phyloP scores from a whole-genome alignment of 352 stramenopile genomes.

The Globisporangium apiculatum region DNA sequence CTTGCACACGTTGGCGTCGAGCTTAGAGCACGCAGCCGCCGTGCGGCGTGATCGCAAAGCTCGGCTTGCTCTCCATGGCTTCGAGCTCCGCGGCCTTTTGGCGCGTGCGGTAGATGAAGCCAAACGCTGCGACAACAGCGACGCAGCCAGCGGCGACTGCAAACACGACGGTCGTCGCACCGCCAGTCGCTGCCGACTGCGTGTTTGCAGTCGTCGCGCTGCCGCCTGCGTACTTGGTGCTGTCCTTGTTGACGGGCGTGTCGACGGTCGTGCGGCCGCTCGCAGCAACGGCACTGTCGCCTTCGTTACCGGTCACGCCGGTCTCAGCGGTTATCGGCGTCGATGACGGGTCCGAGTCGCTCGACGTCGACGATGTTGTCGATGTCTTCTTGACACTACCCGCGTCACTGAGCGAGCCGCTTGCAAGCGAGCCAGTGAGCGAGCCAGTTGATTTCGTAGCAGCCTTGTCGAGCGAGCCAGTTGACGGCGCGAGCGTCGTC shows the following conservation, averaged over 20 bases:
- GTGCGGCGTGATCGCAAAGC: conserved; percentile 36
- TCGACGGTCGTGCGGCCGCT: conserved; percentile 12
- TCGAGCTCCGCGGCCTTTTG: conserved; percentile 58
- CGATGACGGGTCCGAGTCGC: too few relatives aligned
- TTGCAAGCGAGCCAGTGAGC: conserved; percentile 9
- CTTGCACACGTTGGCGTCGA: too few relatives aligned
- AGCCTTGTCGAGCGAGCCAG: conserved; percentile 47
- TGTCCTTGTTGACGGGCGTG: conserved; percentile 11
- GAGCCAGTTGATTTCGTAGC: conserved; percentile 21
- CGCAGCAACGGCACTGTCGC: not conserved
- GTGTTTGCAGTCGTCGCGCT: conserved; percentile 28
- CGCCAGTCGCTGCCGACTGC: conserved; percentile 14
- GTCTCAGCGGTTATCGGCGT: not conserved
- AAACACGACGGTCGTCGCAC: conserved; percentile 3
- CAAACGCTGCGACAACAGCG: conserved; percentile 46
- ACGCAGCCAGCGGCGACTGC: conserved; percentile 17
- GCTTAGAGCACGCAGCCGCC: conserved; percentile 48
- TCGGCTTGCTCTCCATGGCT: conserved; percentile 37
- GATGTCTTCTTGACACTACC: conserved; percentile 8
- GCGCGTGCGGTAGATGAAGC: conserved; percentile 74
- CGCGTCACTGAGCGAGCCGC: conserved; percentile 6
- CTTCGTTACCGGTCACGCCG: not conserved
- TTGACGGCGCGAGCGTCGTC: not conserved
- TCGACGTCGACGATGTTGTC: conserved; percentile 6
- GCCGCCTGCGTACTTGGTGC: conserved; percentile 15